These are phyloP conservation scores for Mycosarcoma maydis DNA, from an alignment of 1,284 basidiomycete species.

Conservation along the genomic window DNA sequence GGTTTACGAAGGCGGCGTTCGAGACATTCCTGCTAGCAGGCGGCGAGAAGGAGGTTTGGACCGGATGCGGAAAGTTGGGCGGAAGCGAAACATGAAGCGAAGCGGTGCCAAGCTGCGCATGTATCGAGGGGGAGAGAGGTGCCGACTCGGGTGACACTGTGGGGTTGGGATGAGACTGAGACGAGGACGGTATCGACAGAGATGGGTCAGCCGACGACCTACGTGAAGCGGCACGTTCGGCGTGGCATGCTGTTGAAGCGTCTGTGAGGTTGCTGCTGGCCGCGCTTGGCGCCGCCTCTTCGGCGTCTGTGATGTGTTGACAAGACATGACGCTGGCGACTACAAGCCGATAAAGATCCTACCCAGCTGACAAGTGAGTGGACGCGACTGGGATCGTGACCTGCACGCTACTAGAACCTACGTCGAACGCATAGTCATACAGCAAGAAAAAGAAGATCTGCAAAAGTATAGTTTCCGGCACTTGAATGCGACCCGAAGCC, in stretches of 20 bases:
- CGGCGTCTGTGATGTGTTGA: not conserved
- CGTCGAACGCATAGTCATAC: not conserved
- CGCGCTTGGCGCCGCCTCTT: not conserved
- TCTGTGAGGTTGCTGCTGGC: not conserved
- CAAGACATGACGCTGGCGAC: not conserved
- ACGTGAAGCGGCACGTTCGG: not conserved
- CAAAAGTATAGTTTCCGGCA: too few species aligned
- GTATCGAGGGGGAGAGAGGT: slow-evolving; percentile 12
- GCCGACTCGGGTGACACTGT: not conserved
- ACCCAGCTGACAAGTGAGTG: not conserved
- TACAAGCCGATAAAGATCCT: not conserved
- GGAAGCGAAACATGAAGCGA: slow-evolving; percentile 53
- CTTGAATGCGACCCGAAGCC: too few species aligned
- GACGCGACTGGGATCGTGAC: not conserved
- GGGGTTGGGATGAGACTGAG: not conserved
- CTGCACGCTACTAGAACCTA: not conserved
- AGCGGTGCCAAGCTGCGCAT: slow-evolving; percentile 19
- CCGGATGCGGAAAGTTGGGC: slow-evolving; percentile 53
- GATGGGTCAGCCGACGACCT: slow-evolving; percentile 1
- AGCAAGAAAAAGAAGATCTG: too few species aligned
- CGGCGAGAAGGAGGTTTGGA: slow-evolving; percentile 54
- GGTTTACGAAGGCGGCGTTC: slow-evolving; percentile 18
- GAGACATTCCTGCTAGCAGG: slow-evolving; percentile 27
- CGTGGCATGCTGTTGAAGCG: not conserved
- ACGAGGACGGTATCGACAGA: slow-evolving; percentile 9